Conservation (phyloP, 2,329 filamentous ascomycete genomes). For the Huntiella moniliformis region DNA sequence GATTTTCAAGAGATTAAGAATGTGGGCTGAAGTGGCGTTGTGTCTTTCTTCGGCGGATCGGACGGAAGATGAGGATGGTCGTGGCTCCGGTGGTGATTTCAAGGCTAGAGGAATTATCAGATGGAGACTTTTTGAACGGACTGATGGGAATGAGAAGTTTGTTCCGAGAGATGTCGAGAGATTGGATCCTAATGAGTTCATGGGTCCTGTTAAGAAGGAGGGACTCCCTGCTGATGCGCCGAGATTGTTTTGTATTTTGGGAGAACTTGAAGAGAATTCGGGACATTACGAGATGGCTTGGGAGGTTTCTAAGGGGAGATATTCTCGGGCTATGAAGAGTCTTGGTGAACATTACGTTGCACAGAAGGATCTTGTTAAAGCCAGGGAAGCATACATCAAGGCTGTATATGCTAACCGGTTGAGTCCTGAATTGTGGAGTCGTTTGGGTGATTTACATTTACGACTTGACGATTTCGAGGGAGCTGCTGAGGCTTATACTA, state of each 20-base stretch:
- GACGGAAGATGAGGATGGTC: slow-evolving; percentile 35
- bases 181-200: slow-evolving; percentile 19
- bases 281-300: slow-evolving; percentile 70
- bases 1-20: slow-evolving; percentile 80
- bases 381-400: slow-evolving; percentile 58
- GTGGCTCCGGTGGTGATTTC: slow-evolving; percentile 46
- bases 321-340: slow-evolving; percentile 71
- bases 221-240: slow-evolving; percentile 57
- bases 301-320: slow-evolving; percentile 64
- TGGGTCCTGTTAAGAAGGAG: slow-evolving; percentile 35
- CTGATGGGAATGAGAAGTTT: slow-evolving; percentile 28
- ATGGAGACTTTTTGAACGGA: slow-evolving; percentile 58
- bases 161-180: slow-evolving; percentile 2
- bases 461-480: slow-evolving; percentile 58
- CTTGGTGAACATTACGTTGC: slow-evolving; percentile 62
- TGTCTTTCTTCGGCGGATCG: slow-evolving; percentile 51
- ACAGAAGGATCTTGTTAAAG: slow-evolving; percentile 45
- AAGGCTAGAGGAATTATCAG: slow-evolving; percentile 63
- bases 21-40: slow-evolving; percentile 89
- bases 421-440: slow-evolving; percentile 72
- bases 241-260: slow-evolving; percentile 79
- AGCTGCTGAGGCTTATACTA: slow-evolving; percentile 65
- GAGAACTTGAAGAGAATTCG: slow-evolving; percentile 64
- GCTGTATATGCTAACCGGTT: slow-evolving; percentile 65
- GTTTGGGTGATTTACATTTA: slow-evolving; percentile 72